These are phyloP conservation scores for Penicillium coffeae DNA, from an alignment of 495 filamentous ascomycete genomes.

Conservation along the genomic window DNA sequence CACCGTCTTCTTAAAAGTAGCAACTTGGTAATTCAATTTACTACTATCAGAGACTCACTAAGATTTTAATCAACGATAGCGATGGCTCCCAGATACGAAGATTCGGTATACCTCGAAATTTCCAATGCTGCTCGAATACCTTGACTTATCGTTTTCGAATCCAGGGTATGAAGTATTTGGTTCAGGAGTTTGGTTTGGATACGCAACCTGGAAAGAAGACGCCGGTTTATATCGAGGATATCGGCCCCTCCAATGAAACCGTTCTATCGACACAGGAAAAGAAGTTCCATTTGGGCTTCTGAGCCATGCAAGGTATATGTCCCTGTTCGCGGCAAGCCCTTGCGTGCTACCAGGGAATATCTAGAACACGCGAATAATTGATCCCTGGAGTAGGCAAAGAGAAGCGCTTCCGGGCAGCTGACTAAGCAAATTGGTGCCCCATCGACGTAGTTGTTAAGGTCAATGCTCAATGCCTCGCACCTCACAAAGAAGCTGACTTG, in stretches of 20 bases:
- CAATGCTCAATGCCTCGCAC: too few relatives aligned
- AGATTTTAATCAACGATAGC: slow-evolving; percentile 14
- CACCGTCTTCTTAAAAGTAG: too few relatives aligned
- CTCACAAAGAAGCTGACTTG: too few relatives aligned
- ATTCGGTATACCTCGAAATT: background rate
- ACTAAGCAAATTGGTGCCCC: too few relatives aligned
- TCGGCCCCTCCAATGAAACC: slow-evolving; percentile 18
- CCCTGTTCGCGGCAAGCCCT: background rate
- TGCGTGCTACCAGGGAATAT: slow-evolving; percentile 11
- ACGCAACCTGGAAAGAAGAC: slow-evolving; percentile 16
- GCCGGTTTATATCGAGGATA: slow-evolving; percentile 20
- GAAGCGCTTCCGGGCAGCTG: slow-evolving; percentile 4
- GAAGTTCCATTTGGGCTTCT: slow-evolving; percentile 17
- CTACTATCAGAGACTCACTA: slow-evolving; percentile 19
- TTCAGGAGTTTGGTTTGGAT: slow-evolving; percentile 9
- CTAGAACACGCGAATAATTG: slow-evolving; percentile 4
- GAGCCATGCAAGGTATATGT: slow-evolving; percentile 8
- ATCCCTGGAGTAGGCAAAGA: slow-evolving; percentile 8
- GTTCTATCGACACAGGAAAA: slow-evolving; percentile 19
- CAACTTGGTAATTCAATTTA: too few relatives aligned
- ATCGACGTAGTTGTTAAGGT: too few relatives aligned
- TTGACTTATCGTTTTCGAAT: background rate
- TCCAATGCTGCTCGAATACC: background rate
- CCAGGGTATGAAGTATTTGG: slow-evolving; percentile 18
- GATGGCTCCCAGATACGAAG: slow-evolving; percentile 11